Percentiles rank a stretch among this genome's conserved stretches.
Conservation (phyloP, 805 yeast species). For the Martiniozyma abietophila region DNA sequence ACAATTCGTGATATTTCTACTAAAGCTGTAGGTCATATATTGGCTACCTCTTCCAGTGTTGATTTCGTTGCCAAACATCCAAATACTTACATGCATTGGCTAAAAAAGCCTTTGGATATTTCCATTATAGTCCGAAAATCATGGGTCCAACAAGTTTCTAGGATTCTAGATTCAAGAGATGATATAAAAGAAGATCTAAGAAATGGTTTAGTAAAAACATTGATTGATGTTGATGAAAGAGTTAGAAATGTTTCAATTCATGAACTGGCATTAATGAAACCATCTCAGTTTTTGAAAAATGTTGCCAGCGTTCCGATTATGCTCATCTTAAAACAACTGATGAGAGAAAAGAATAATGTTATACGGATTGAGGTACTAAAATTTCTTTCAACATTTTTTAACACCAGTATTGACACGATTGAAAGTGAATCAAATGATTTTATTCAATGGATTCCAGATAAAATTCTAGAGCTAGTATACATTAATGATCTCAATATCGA, state of each 20-base stretch:
- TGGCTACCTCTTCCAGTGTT: slow-evolving; percentile 37
- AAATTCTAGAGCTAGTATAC: slow-evolving; percentile 55
- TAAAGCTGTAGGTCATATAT: slow-evolving; percentile 58
- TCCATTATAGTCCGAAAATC: slow-evolving; percentile 52
- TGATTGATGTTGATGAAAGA: slow-evolving; percentile 65
- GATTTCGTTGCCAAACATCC: slow-evolving; percentile 52
- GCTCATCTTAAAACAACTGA: slow-evolving; percentile 47
- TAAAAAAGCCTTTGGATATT: slow-evolving; percentile 64
- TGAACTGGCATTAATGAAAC: slow-evolving; percentile 38
- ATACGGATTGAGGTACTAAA: slow-evolving; percentile 54
- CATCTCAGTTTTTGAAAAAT: slow-evolving; percentile 36
- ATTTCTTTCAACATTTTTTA: slow-evolving; percentile 46
- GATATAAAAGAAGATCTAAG: slow-evolving; percentile 43
- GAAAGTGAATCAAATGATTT: slow-evolving; percentile 20
- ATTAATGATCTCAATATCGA: slow-evolving; percentile 65
- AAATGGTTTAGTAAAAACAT: slow-evolving; percentile 54
- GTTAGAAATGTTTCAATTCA: slow-evolving; percentile 58
- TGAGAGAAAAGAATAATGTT: slow-evolving; percentile 60
- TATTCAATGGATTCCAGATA: slow-evolving; percentile 51
- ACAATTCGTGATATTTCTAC: slow-evolving; percentile 60
- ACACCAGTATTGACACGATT: slow-evolving; percentile 30
- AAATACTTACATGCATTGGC: slow-evolving; percentile 61
- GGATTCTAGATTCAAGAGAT: slow-evolving; percentile 34
- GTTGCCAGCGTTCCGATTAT: slow-evolving; percentile 40
- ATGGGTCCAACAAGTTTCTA: slow-evolving; percentile 58